Evolutionary conservation across 768 basidiomycete genomes (phyloP).

Genomic region (Xerocomellus dryophilus): DNA sequence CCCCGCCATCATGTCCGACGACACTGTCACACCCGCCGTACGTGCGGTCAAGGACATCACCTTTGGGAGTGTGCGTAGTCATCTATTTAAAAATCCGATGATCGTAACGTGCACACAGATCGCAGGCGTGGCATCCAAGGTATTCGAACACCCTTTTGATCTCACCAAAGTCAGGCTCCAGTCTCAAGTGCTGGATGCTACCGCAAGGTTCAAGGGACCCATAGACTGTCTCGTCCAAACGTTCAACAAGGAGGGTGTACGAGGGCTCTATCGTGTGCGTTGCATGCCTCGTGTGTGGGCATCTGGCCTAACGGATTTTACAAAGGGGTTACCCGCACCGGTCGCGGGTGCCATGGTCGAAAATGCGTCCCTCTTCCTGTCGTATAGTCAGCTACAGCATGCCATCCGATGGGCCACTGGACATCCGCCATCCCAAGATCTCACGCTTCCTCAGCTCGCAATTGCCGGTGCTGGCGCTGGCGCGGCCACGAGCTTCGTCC

Average conservation of each 20-base stretch:
- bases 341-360: constrained; percentile 90
- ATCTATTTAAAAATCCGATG: neutral
- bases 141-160: constrained; percentile 95
- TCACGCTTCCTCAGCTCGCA: constrained; percentile 67
- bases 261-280: constrained; percentile 84
- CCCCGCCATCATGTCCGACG: constrained; percentile 21
- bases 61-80: constrained; percentile 53
- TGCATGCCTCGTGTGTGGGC: neutral
- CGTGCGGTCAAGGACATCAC: constrained; percentile 46
- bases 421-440: constrained; percentile 36
- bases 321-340: constrained; percentile 88
- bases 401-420: constrained; percentile 45
- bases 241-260: constrained; percentile 73
- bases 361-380: constrained; percentile 83
- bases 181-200: constrained; percentile 75
- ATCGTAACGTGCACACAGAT: constrained; percentile 40
- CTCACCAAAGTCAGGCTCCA: constrained; percentile 93
- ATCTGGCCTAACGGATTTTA: neutral
- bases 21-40: constrained; percentile 15
- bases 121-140: constrained; percentile 81
- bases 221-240: constrained; percentile 84
- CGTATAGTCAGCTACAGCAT: constrained; percentile 76
- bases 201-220: constrained; percentile 76
- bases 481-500: constrained; percentile 76
- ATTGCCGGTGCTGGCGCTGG: constrained; percentile 88